Conservation (phyloP, 2,329 filamentous ascomycete species). For the Ophiocordyceps robertsii region DNA sequence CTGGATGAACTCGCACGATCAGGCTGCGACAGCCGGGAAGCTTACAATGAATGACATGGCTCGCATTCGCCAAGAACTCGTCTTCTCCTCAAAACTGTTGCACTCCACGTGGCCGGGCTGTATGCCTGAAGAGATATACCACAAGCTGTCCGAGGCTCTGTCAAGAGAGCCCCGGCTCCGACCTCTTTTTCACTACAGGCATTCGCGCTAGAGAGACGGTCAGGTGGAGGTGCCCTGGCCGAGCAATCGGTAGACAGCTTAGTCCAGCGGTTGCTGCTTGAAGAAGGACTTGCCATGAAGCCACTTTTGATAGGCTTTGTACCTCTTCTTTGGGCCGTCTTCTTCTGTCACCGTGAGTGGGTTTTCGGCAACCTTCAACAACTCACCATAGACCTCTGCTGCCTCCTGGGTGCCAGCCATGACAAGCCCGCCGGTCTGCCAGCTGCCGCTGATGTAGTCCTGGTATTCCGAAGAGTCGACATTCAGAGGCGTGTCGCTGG, state of each 20-base stretch:
- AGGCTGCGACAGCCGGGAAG: constrained; percentile 3
- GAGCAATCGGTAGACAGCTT: constrained; percentile 8
- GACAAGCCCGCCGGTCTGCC: constrained; percentile 45
- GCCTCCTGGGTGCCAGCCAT: constrained; percentile 34
- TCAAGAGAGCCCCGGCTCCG: constrained; percentile 15
- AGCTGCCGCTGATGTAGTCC: constrained; percentile 63
- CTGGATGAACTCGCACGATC: constrained; percentile 43
- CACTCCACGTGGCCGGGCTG: not conserved
- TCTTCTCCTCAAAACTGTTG: too few relatives aligned
- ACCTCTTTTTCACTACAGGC: constrained; percentile 8
- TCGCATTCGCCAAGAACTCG: too few relatives aligned
- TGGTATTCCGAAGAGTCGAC: constrained; percentile 55
- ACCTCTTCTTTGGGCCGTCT: constrained; percentile 82
- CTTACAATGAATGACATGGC: too few relatives aligned
- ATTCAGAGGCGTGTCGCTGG: constrained; percentile 48
- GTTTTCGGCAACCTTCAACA: constrained; percentile 65
- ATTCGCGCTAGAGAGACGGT: too few relatives aligned
- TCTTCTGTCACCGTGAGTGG: constrained; percentile 79
- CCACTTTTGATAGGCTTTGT: constrained; percentile 95
- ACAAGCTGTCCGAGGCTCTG: not conserved
- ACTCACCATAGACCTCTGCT: constrained; percentile 54
- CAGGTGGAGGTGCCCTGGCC: too few relatives aligned
- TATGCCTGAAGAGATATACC: not conserved
- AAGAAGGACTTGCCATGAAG: constrained; percentile 88
- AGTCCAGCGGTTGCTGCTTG: constrained; percentile 66